phyloP scores from a whole-genome alignment of 441 rosid species.

The Mallotus repandus region DNA sequence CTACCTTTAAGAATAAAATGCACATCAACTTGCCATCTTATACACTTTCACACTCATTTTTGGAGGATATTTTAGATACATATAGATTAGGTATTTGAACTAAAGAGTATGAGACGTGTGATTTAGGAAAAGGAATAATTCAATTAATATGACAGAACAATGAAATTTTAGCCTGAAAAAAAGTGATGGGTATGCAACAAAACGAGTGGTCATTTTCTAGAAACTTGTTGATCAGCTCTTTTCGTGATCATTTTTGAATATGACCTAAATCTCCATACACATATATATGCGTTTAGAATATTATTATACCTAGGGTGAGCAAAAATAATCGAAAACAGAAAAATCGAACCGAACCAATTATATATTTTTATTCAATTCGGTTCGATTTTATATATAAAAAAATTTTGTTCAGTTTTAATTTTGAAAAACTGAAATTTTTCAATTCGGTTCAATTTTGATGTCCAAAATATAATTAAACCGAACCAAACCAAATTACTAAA shows the following conservation, averaged over 20 bases:
- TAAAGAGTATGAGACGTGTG: not conserved
- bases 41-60: no score
- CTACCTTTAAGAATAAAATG: no score
- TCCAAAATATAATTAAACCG: no score
- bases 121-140: not conserved
- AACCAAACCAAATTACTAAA: no score
- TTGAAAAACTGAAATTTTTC: no score
- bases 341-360: no score
- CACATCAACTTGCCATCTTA: no score
- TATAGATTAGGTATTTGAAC: not conserved
- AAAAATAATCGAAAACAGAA: no score
- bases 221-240: not conserved
- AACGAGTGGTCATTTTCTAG: not conserved
- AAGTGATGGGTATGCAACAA: conserved; percentile 1
- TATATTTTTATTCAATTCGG: no score
- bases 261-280: conserved; percentile 10
- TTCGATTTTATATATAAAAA: no score
- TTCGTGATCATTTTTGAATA: not conserved
- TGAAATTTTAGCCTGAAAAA: not conserved
- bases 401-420: no score
- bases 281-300: conserved; percentile 7
- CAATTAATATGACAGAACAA: not conserved
- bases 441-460: no score
- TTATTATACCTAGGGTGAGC: conserved; percentile 7
- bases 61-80: not conserved